A percentile compares a stretch with the other conserved stretches of the same genome.
Conservation (phyloP, 2,329 filamentous ascomycete genomes). For the Aspergillus texensis region DNA sequence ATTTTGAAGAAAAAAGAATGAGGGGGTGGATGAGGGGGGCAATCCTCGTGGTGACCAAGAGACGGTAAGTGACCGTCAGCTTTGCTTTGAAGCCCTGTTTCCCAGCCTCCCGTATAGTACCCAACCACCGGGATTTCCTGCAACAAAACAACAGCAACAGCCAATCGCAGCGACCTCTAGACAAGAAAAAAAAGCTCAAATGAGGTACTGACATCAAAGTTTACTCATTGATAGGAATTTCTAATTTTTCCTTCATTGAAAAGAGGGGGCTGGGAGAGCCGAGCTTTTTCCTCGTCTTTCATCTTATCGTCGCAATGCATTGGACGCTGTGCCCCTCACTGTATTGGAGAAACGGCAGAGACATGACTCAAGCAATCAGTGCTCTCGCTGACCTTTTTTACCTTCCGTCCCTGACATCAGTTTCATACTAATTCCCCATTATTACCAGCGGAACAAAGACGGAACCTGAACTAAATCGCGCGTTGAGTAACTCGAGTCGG, state of each 20-base stretch:
- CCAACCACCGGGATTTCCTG: conserved; percentile 40
- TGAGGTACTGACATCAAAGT: conserved; percentile 1
- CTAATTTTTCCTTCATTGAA: not conserved
- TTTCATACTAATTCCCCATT: not conserved
- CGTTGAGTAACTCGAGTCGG: not conserved
- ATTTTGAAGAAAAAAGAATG: conserved; percentile 5
- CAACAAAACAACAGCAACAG: conserved; percentile 12
- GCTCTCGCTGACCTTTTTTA: not conserved
- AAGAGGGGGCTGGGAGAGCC: not conserved
- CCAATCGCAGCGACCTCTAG: conserved; percentile 14
- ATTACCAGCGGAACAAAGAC: not conserved
- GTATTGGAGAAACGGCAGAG: not conserved
- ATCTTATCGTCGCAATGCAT: not conserved
- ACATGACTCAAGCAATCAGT: not conserved
- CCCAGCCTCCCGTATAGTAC: conserved; percentile 14
- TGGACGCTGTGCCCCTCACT: conserved; percentile 10
- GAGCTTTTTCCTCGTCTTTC: not conserved
- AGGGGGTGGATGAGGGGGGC: conserved; percentile 3
- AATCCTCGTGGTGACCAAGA: not conserved
- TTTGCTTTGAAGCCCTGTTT: not conserved
- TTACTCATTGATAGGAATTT: not conserved
- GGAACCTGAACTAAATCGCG: not conserved
- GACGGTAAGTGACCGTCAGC: not conserved
- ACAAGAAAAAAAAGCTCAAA: not conserved
- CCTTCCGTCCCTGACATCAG: conserved; percentile 9